These are phyloP conservation scores for Populus deltoides DNA, from an alignment of 345 rosid species.

Conservation along the genomic window DNA sequence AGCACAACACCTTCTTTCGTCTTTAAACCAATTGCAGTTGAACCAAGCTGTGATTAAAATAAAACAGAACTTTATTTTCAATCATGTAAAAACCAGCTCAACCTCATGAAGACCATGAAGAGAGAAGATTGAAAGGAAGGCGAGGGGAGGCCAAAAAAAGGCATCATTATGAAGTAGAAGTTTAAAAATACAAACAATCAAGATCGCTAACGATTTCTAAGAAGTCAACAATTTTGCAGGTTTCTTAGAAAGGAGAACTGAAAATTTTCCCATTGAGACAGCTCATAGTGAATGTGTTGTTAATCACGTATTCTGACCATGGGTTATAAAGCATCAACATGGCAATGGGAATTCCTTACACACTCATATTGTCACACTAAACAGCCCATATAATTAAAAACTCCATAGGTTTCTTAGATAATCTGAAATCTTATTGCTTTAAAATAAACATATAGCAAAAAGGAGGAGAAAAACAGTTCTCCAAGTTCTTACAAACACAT, in stretches of 20 bases:
- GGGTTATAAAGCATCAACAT: not conserved
- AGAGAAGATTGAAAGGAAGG: not conserved
- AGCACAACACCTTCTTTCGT: conserved; percentile 96
- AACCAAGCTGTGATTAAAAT: conserved; percentile 63
- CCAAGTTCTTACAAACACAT: not conserved
- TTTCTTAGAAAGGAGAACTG: not conserved
- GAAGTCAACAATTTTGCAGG: not conserved
- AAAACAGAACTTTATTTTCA: not conserved
- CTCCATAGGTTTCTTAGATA: not conserved
- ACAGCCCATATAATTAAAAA: not conserved
- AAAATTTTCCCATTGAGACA: not conserved
- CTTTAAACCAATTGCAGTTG: conserved; percentile 92
- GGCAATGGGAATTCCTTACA: not conserved
- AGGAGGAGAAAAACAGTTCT: not conserved
- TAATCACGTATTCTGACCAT: not conserved
- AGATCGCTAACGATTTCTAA: not conserved
- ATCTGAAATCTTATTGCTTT: not conserved
- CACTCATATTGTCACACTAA: not conserved
- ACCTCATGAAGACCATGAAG: not conserved
- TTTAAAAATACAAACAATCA: not conserved
- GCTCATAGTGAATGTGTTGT: not conserved
- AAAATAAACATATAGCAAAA: not conserved
- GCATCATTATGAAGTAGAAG: not conserved
- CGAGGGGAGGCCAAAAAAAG: not conserved
- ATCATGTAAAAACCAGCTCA: not conserved